phyloP scores from a whole-genome alignment of 2,329 filamentous ascomycete species.

The Aureobasidium sp. region DNA sequence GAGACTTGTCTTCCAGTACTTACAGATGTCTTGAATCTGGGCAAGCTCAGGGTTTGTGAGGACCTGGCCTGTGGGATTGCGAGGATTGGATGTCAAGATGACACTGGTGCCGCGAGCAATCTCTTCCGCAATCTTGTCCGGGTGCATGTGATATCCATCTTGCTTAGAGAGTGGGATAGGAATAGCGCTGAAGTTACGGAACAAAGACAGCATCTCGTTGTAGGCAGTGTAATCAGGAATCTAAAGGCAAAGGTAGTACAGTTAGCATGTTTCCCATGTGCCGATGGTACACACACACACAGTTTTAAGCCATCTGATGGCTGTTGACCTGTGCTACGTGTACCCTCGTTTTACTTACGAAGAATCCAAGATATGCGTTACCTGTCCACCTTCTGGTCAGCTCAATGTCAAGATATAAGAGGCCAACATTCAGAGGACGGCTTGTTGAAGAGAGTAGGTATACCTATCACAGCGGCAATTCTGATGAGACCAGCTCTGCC shows the following conservation, averaged over 20 bases:
- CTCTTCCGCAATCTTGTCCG: conserved; percentile 76
- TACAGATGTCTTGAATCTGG: conserved; percentile 82
- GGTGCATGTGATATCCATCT: conserved; percentile 88
- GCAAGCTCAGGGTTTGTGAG: conserved; percentile 76
- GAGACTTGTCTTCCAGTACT: conserved; percentile 40
- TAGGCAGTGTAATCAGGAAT: conserved; percentile 74
- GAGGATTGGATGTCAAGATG: conserved; percentile 88
- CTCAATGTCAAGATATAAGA: neutral
- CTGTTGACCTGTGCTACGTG: too few species aligned
- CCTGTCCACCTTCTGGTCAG: conserved; percentile 39
- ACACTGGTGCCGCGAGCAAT: conserved; percentile 46
- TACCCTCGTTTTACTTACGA: conserved; percentile 29
- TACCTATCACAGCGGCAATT: conserved; percentile 72
- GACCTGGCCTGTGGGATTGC: conserved; percentile 87
- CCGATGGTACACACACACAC: neutral
- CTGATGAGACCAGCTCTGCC: conserved; percentile 87
- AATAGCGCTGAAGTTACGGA: conserved; percentile 87
- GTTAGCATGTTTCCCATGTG: neutral
- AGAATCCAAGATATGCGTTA: conserved; percentile 77
- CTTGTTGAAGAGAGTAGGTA: neutral
- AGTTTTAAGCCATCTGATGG: neutral
- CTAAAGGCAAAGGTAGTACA: too few species aligned
- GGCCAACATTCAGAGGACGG: neutral
- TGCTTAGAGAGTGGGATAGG: conserved; percentile 75
- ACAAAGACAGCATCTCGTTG: conserved; percentile 92